Percentiles rank a stretch among this genome's conserved stretches.
Evolutionary conservation across 192 early-diverging fungal genomes (phyloP).

Genomic region (Backusella parvicylindrica): DNA sequence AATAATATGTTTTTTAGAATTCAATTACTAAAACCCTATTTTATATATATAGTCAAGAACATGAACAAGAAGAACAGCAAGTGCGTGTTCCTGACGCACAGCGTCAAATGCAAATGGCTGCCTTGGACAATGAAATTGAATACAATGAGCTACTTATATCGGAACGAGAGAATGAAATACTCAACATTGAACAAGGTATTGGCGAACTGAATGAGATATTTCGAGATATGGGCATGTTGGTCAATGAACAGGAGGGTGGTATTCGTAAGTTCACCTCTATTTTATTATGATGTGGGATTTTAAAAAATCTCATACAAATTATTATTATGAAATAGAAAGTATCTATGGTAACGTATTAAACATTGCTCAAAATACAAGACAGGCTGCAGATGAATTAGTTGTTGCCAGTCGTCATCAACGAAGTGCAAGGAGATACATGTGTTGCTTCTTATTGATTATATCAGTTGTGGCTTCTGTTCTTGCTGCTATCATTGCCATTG

Average conservation of each 20-base stretch:
- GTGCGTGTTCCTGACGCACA: slow-evolving; percentile 8
- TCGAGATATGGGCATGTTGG: slow-evolving; percentile 89
- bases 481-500: slow-evolving; percentile 51
- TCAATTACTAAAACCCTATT: too few species aligned
- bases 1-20: too few species aligned
- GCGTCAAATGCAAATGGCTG: slow-evolving; percentile 59
- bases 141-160: slow-evolving; percentile 92
- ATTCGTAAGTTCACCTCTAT: slow-evolving; percentile 79
- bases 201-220: slow-evolving; percentile 96
- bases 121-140: slow-evolving; percentile 87
- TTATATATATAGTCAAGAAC: not conserved
- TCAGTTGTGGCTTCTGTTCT: slow-evolving; percentile 63
- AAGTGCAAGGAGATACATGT: slow-evolving; percentile 74
- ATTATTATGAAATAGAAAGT: slow-evolving; percentile 59
- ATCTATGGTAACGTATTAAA: slow-evolving; percentile 90
- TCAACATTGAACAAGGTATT: slow-evolving; percentile 90
- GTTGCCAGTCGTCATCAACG: slow-evolving; percentile 75
- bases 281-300: too few species aligned
- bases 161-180: slow-evolving; percentile 93
- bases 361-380: slow-evolving; percentile 71
- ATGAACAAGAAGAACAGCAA: not conserved
- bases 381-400: slow-evolving; percentile 78
- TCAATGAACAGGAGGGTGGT: slow-evolving; percentile 94
- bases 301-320: not conserved
- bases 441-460: slow-evolving; percentile 79